Evolutionary conservation across 441 rosid species (phyloP), one percentile per base, ranked within the genome.

Genomic region (Corymbia calophylla): DNA sequence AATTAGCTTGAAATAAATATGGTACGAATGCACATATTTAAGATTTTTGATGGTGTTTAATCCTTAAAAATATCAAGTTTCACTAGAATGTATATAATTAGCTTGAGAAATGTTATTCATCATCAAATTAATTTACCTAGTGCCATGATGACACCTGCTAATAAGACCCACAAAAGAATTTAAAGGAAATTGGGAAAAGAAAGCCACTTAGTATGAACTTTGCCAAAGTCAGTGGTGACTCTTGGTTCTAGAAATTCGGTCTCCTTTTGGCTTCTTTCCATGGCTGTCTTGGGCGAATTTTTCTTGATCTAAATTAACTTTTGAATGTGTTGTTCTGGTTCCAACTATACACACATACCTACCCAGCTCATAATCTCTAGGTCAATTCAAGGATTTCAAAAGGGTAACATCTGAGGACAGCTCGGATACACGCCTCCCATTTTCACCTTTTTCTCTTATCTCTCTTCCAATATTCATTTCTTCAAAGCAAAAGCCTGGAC

Each of bases 11-110:
- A 35, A 73, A 73, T 35, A 19, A 35, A 35, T 35, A 35, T 73
- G 1, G 0, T 23, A 73, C 15, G 6, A 17, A 4, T 35, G 48
- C 15, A 32, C 14, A 1, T 0, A 44, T 39, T 39, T 13, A 39
- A 12, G 5, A 21, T 21, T 73, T 73, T 73, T 73, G 9, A 2
- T 23, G 17, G 35, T 44, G 47, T 21, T 73, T 73, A 21, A 11
- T 25, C 18, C 17, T 77, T 11, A 39, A 39, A 35, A 73, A 19
- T 73, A 39, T 5, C 12, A 39, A 39, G 84, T 17, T 77, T 77
- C 84, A 25, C 51, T 44, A 44, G n/a, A 77, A 39, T 77, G n/a
- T 23, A 13, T 77, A 7, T 29, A 1, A 62, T 62, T 13, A 29
- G 0, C 17, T 29, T 17, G 32, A 29, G 13, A 62, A 62, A 62